These are phyloP conservation scores for Colletotrichum acutatum DNA, from an alignment of 2,329 filamentous ascomycete species.

Conservation along the genomic window DNA sequence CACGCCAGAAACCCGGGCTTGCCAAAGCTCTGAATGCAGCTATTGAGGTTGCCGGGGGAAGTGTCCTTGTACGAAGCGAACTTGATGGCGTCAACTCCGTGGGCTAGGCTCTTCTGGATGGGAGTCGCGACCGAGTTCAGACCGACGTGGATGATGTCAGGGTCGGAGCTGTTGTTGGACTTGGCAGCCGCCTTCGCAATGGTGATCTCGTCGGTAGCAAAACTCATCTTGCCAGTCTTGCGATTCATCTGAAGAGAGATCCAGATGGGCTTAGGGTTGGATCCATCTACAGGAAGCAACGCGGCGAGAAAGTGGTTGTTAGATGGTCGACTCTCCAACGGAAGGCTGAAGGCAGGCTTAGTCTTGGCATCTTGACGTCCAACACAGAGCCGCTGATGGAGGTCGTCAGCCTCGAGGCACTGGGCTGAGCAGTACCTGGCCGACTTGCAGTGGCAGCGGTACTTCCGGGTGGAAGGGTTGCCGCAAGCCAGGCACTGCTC, in stretches of 20 bases:
- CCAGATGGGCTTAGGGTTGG: not conserved
- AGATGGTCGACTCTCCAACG: not conserved
- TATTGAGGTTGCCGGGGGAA: not conserved
- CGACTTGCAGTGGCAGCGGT: not conserved
- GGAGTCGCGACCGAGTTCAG: not conserved
- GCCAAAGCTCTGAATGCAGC: not conserved
- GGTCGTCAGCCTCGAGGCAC: not conserved
- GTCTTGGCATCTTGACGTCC: not conserved
- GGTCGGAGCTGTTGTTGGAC: not conserved
- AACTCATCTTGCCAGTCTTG: not conserved
- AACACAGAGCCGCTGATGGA: not conserved
- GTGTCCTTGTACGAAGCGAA: not conserved
- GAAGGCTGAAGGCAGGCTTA: not conserved
- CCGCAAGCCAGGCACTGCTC: not conserved
- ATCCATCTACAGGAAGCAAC: fast-evolving
- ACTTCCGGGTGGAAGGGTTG: not conserved
- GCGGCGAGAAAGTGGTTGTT: fast-evolving
- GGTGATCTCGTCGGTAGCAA: not conserved
- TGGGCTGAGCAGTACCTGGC: not conserved
- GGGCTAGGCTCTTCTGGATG: not conserved
- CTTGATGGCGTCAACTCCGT: not conserved
- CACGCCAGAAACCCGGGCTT: not conserved
- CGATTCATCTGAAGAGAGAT: not conserved
- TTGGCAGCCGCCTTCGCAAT: not conserved
- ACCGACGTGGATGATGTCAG: not conserved